Evolutionary conservation across 306 rosid species (phyloP).

Genomic region (Astragalus glycyphyllos): DNA sequence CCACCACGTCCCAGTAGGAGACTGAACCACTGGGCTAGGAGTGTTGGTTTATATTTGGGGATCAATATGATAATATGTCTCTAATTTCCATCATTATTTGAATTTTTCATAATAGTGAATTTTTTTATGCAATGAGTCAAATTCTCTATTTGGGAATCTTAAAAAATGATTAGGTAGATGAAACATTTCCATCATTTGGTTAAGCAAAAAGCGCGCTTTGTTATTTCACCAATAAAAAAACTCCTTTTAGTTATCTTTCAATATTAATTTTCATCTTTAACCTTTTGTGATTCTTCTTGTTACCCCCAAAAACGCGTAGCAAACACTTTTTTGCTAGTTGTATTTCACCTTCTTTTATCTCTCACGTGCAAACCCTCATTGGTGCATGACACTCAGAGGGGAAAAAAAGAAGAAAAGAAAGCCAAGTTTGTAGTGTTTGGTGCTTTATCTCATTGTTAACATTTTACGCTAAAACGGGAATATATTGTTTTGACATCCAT

Average conservation of each 20-base stretch:
- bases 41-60: too few relatives aligned
- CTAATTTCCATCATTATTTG: too few relatives aligned
- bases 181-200: slow-evolving; percentile 53
- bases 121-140: too few relatives aligned
- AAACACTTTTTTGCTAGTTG: slow-evolving; percentile 27
- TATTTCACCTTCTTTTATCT: slow-evolving; percentile 34
- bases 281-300: slow-evolving; percentile 25
- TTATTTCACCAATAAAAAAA: neutral
- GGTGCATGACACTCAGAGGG: neutral
- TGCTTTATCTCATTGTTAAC: slow-evolving; percentile 50
- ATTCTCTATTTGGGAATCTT: slow-evolving; percentile 15
- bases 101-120: too few relatives aligned
- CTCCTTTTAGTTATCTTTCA: neutral
- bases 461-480: slow-evolving; percentile 52
- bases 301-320: slow-evolving; percentile 50
- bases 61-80: too few relatives aligned
- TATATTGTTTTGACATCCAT: slow-evolving; percentile 48
- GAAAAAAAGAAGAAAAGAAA: neutral
- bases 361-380: slow-evolving; percentile 44
- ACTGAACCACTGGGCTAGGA: too few relatives aligned
- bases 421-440: neutral
- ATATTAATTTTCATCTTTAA: slow-evolving; percentile 16
- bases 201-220: slow-evolving; percentile 51
- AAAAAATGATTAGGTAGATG: slow-evolving; percentile 44
- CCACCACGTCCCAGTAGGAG: too few relatives aligned